These are phyloP conservation scores for Nephelium lappaceum DNA, from an alignment of 345 rosid species.

Conservation along the genomic window DNA sequence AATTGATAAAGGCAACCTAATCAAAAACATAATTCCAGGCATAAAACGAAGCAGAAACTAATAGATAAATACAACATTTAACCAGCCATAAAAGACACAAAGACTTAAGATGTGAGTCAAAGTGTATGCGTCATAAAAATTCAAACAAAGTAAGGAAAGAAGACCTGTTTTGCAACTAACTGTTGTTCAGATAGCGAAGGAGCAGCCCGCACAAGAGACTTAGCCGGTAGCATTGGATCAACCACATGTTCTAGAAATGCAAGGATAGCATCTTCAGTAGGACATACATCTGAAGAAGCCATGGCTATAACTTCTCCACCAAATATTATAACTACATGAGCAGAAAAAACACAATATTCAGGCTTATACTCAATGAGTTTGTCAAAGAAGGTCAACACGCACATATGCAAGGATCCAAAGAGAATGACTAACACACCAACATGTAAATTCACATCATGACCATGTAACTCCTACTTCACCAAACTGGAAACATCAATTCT, in stretches of 20 bases:
- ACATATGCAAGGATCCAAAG: neutral
- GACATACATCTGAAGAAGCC: conserved; percentile 47
- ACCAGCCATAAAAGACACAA: neutral
- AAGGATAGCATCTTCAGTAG: conserved; percentile 66
- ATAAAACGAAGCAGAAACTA: neutral
- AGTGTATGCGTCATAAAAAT: neutral
- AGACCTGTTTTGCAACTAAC: conserved; percentile 74
- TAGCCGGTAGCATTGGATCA: conserved; percentile 67
- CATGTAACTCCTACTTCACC: neutral
- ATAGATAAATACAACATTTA: neutral
- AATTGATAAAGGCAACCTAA: neutral
- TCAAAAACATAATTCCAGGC: neutral
- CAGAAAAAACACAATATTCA: neutral
- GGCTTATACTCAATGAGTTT: neutral
- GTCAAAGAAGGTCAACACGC: neutral
- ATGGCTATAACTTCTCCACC: conserved; percentile 18
- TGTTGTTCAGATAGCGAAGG: conserved; percentile 49
- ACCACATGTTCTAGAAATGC: conserved; percentile 60
- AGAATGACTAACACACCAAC: neutral
- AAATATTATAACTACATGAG: neutral
- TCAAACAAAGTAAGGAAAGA: neutral
- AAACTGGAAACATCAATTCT: neutral
- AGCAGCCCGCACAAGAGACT: conserved; percentile 29
- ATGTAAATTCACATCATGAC: neutral
- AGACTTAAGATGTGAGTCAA: neutral